Evolutionary conservation across 768 basidiomycete species (phyloP).

Genomic region (Suillus decipiens): DNA sequence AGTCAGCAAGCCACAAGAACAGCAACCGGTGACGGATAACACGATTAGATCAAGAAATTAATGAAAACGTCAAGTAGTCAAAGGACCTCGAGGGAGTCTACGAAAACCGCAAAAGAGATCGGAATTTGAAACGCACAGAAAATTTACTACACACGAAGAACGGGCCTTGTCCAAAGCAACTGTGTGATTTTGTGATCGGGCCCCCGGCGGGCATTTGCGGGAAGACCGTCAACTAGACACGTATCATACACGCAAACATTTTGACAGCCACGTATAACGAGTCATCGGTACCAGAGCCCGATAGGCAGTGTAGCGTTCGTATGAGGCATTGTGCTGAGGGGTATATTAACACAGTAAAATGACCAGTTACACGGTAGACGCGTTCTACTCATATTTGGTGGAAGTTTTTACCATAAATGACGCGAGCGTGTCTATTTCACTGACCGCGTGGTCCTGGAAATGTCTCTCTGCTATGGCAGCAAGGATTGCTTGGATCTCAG

Average conservation of each 20-base stretch:
- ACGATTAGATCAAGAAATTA: constrained; percentile 15
- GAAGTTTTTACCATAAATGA: constrained; percentile 74
- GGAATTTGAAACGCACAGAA: background rate
- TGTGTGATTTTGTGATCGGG: background rate
- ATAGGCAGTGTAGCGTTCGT: background rate
- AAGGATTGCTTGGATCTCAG: constrained; percentile 65
- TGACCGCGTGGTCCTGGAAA: constrained; percentile 60
- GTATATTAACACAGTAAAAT: background rate
- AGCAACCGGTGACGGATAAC: constrained; percentile 25
- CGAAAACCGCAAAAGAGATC: background rate
- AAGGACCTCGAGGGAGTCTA: background rate
- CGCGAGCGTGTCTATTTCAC: constrained; percentile 81
- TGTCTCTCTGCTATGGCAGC: constrained; percentile 74
- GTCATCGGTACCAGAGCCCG: background rate
- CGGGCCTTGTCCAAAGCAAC: background rate
- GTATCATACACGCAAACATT: background rate
- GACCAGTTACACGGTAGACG: constrained; percentile 17
- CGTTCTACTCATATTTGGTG: constrained; percentile 46
- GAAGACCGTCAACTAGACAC: background rate
- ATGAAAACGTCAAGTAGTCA: background rate
- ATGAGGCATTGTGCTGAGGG: background rate
- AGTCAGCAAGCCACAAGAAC: constrained; percentile 10
- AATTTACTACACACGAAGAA: too few species aligned
- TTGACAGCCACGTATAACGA: background rate
- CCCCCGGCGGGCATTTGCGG: background rate